Percentiles rank a stretch among this genome's conserved stretches.
These are phyloP conservation scores for Crithidia bombi DNA, from an alignment of 208 protist genomes.

Conservation along the genomic window DNA sequence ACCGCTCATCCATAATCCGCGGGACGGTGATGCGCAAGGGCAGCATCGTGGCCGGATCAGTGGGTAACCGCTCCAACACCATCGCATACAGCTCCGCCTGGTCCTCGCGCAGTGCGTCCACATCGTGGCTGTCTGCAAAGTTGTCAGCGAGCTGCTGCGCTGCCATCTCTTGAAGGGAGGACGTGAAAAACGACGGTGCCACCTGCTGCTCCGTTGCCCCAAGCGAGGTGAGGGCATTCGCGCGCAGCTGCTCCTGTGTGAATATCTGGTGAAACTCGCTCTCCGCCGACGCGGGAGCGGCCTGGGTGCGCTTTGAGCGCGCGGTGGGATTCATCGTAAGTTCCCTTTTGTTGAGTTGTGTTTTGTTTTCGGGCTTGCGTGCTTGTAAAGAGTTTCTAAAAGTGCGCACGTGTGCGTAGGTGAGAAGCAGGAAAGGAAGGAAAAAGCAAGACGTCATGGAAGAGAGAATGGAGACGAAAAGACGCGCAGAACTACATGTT, in stretches of 20 bases:
- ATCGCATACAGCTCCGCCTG: conserved; percentile 64
- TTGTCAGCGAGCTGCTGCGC: conserved; percentile 70
- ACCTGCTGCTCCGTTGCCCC: conserved; percentile 35
- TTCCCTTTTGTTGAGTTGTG: too few relatives aligned
- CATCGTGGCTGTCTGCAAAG: conserved; percentile 59
- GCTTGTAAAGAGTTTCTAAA: too few relatives aligned
- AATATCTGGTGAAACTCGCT: conserved; percentile 79
- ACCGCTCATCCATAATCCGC: conserved; percentile 47
- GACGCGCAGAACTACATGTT: too few relatives aligned
- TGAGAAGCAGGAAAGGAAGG: too few relatives aligned
- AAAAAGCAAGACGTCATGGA: too few relatives aligned
- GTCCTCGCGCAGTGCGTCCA: conserved; percentile 63
- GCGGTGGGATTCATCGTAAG: conserved; percentile 7
- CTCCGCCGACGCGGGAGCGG: conserved; percentile 10
- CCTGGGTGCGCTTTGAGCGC: conserved; percentile 16
- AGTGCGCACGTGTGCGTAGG: too few relatives aligned
- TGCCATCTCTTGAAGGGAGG: conserved; percentile 72
- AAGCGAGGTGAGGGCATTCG: conserved; percentile 23
- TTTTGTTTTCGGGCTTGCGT: too few relatives aligned
- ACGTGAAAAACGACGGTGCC: conserved; percentile 75
- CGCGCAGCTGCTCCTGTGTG: conserved; percentile 50
- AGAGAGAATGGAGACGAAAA: too few relatives aligned
- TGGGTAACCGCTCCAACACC: conserved; percentile 65
- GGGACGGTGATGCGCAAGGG: conserved; percentile 59
- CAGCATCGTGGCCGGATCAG: conserved; percentile 38